phyloP scores from a whole-genome alignment of 257 asterid species.

The Lithospermum erythrorhizon region DNA sequence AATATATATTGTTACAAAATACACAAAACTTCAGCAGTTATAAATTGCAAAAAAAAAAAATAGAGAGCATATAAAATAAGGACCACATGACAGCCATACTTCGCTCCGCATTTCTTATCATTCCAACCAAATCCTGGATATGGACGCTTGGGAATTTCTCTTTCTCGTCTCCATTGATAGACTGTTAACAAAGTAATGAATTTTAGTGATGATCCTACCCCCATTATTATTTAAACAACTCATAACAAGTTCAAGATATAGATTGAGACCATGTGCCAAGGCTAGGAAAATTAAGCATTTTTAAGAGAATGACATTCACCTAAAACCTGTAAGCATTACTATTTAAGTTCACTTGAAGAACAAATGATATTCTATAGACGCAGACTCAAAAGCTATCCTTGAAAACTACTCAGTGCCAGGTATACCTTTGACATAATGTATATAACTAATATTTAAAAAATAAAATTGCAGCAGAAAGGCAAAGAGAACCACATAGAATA shows the following conservation, averaged over 20 bases:
- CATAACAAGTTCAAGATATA: slow-evolving; percentile 7
- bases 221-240: slow-evolving; percentile 7
- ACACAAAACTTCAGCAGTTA: not conserved
- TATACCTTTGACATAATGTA: too few relatives aligned
- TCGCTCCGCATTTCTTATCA: slow-evolving; percentile 83
- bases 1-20: not conserved
- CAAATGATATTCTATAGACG: not conserved
- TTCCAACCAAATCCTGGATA: slow-evolving; percentile 58
- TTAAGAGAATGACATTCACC: not conserved
- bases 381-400: not conserved
- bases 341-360: not conserved
- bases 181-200: slow-evolving; percentile 34
- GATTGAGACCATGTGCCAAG: slow-evolving; percentile 4
- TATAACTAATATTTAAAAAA: too few relatives aligned
- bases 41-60: slow-evolving; percentile 8
- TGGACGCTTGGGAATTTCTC: slow-evolving; percentile 37
- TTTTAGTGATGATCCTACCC: slow-evolving; percentile 13
- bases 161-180: slow-evolving; percentile 38
- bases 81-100: slow-evolving; percentile 33
- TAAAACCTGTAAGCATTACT: not conserved
- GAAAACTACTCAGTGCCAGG: not conserved
- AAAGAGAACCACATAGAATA: not conserved
- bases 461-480: too few relatives aligned
- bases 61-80: not conserved
- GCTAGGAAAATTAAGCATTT: not conserved